A percentile compares a stretch with the other conserved stretches of the same genome.
phyloP scores from a whole-genome alignment of 2,329 filamentous ascomycete genomes.

The Elsinoe perseae region DNA sequence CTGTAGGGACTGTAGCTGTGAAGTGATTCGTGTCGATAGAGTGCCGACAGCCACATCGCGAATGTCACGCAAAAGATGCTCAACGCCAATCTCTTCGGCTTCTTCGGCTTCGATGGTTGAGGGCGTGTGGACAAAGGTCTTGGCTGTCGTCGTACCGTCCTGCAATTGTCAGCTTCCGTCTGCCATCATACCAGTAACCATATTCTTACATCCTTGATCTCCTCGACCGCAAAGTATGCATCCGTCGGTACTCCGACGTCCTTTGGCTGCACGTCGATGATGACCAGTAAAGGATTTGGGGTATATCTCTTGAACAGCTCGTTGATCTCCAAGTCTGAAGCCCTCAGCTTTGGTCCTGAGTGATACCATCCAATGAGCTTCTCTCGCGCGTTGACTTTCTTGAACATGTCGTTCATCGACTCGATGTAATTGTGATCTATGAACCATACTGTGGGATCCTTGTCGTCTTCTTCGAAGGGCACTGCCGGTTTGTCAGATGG shows the following conservation, averaged over 20 bases:
- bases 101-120: constrained; percentile 98
- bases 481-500: constrained; percentile 49
- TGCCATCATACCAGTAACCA: neutral
- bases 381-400: constrained; percentile 98
- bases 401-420: constrained; percentile 99
- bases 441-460: constrained; percentile 98
- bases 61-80: constrained; percentile 95
- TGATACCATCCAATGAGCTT: constrained; percentile 99
- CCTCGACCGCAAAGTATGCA: constrained; percentile 97
- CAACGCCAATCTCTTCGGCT: constrained; percentile 96
- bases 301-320: constrained; percentile 99
- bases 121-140: constrained; percentile 96
- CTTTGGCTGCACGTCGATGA: constrained; percentile 97
- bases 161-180: constrained; percentile 35
- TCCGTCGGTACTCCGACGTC: constrained; percentile 96
- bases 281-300: constrained; percentile 89
- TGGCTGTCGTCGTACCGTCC: constrained; percentile 94
- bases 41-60: constrained; percentile 96
- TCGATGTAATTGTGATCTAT: constrained; percentile 99
- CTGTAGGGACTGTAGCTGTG: constrained; percentile 94
- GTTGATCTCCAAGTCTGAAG: constrained; percentile 97
- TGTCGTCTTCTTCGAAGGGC: constrained; percentile 97
- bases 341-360: constrained; percentile 91
- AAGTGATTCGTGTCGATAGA: constrained; percentile 91
- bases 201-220: constrained; percentile 82